A percentile compares a stretch with the other conserved stretches of the same genome.
phyloP scores from a whole-genome alignment of 2,329 filamentous ascomycete genomes.

The Cladosporium sp. region DNA sequence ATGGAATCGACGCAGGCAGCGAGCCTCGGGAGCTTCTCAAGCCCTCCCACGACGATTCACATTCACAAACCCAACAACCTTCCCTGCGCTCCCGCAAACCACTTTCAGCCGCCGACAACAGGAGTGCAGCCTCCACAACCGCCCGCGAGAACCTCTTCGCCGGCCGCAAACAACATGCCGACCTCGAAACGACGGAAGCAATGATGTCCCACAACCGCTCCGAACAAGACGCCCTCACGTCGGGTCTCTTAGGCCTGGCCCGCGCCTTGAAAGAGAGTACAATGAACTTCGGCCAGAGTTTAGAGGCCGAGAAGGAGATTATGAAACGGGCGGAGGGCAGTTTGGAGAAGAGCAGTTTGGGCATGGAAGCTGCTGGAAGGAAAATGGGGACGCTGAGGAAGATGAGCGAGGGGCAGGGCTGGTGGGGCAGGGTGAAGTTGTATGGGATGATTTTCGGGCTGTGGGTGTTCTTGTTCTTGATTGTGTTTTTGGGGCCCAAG shows the following conservation, averaged over 20 bases:
- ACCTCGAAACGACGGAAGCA: slow-evolving; percentile 51
- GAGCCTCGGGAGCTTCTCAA: background rate
- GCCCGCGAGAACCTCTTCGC: slow-evolving; percentile 36
- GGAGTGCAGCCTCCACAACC: slow-evolving; percentile 29
- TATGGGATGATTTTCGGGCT: slow-evolving; percentile 80
- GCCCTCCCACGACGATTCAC: slow-evolving; percentile 12
- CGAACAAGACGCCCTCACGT: slow-evolving; percentile 79
- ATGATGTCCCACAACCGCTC: slow-evolving; percentile 70
- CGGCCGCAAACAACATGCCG: slow-evolving; percentile 19
- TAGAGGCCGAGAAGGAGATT: slow-evolving; percentile 72
- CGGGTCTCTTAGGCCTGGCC: slow-evolving; percentile 77
- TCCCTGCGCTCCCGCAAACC: slow-evolving; percentile 25
- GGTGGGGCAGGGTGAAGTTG: slow-evolving; percentile 72
- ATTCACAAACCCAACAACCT: slow-evolving; percentile 9
- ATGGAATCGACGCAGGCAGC: slow-evolving; percentile 24
- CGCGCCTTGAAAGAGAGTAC: slow-evolving; percentile 71
- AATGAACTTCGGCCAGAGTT: slow-evolving; percentile 63
- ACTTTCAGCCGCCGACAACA: slow-evolving; percentile 23
- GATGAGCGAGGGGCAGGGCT: slow-evolving; percentile 85
- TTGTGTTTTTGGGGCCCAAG: slow-evolving; percentile 86
- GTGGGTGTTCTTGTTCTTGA: slow-evolving; percentile 69
- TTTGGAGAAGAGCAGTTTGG: slow-evolving; percentile 69
- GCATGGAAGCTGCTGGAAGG: slow-evolving; percentile 71
- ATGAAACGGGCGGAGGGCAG: slow-evolving; percentile 67
- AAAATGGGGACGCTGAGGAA: slow-evolving; percentile 71